Evolutionary conservation across 345 rosid species (phyloP), one percentile per base, ranked within the genome.

Genomic region (Syzygium oleosum): DNA sequence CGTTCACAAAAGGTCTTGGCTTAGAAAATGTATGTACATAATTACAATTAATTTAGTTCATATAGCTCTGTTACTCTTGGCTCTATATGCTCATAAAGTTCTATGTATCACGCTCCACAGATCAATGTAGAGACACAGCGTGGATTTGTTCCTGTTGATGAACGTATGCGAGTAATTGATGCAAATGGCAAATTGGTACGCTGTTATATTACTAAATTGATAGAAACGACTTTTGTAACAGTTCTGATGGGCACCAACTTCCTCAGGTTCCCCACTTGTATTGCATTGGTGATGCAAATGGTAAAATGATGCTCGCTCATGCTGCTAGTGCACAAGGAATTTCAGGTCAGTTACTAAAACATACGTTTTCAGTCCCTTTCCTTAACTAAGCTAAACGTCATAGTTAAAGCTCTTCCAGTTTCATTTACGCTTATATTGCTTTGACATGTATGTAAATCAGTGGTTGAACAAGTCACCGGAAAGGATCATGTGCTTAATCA

Each of bases 251-350:
- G 49, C 41, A 73, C 27, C 0, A 12, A 73, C 83, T 73, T 73
- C 49, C 83, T 65, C 84, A 98, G 99, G 97, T 98, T 88, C 98
- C 99, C 51, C 94, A 98, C 86, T 80, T 98, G 85, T 98, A 93
- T 89, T 98, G 99, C 91, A 97, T 96, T 59, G 98, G 99, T 88
- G 99, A 98, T 94, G 98, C 96, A 52, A 97, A 96, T 85, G 99
- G 99, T 88, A 98, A 97, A 94, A 91, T 98, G 98, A 98, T 98
- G 99, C 99, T 98, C 22, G 99, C 99, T 89, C 99, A 98, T 93
- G 97, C 99, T 61, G 99, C 99, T 61, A 98, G 99, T 90, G 99
- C 99, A 83, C 99, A 98, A 94, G 99, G 99, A 94, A 98, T 98
- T 87, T 98, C 99, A 89, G 99, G 99, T 96, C 91, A 52, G 87